These are phyloP conservation scores for Solanum habrochaites DNA, from an alignment of 257 asterid species.

Conservation along the genomic window DNA sequence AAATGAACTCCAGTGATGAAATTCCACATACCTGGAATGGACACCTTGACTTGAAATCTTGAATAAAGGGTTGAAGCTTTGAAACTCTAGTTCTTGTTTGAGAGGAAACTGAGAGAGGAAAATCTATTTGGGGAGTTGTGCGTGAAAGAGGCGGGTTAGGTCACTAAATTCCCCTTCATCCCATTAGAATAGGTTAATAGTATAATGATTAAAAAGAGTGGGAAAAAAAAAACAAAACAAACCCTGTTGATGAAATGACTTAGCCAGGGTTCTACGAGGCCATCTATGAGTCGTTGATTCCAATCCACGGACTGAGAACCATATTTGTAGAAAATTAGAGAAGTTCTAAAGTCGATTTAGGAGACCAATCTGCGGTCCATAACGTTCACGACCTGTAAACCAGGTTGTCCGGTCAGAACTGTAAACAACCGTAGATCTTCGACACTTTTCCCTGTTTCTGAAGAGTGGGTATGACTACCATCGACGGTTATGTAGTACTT, in stretches of 20 bases:
- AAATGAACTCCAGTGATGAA: not conserved
- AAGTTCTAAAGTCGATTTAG: not conserved
- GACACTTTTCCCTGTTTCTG: not conserved
- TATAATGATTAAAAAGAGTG: not conserved
- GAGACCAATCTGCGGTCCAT: not conserved
- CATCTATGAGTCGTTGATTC: not conserved
- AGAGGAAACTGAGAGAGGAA: not conserved
- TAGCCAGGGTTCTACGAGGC: not conserved
- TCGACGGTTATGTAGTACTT: not conserved
- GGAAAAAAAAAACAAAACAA: not conserved
- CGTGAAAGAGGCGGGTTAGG: not conserved
- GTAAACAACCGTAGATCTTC: not conserved
- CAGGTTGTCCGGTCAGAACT: not conserved
- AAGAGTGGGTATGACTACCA: not conserved
- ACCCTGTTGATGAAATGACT: not conserved
- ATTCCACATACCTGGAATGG: not conserved
- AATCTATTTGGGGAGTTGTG: not conserved
- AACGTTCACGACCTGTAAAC: not conserved
- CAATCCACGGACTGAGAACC: not conserved
- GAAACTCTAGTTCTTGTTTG: not conserved
- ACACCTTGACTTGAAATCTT: not conserved
- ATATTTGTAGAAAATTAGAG: not conserved
- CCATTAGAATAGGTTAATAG: not conserved
- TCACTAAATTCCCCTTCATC: not conserved
- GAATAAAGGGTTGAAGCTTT: not conserved